Evolutionary conservation across 2,329 filamentous ascomycete species (phyloP), one percentile per base, ranked within the genome.

Genomic region (Tolypocladium ovalisporum): DNA sequence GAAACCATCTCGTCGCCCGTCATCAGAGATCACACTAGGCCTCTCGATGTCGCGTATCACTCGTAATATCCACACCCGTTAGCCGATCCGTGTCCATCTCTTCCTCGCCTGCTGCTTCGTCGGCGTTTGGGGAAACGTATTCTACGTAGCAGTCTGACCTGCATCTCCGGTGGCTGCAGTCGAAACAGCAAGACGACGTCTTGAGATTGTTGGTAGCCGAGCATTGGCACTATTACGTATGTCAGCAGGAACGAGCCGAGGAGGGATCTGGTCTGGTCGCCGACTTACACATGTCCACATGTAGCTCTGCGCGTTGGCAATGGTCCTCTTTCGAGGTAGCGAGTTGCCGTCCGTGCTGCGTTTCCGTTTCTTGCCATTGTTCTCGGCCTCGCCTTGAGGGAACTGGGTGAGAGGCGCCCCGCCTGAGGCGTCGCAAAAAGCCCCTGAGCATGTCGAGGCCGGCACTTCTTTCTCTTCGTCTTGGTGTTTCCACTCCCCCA

Each of bases 401-500:
- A 36, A 5, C 2, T 4, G 32, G 19, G n/a, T 53, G 24, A 13
- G 37, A 17, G 36, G 7, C 54, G 29, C 60, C 63, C 10, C 60
- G 59, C 9, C 42, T 54, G 49, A 37, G 29, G 63, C 64, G 34
- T 60, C 56, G 15, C 59, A 58, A 6, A 57, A 54, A 36, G 37
- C 35, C 22, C 27, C 35, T 22, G 47, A 15, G 29, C 47, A 2
- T 19, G 27, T 19, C 29, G 47, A 22, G 2, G 29, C 12, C 19
- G 15, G n/a, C 13, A 4, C 37, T 19, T 19, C 17, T 10, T 56
- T 6, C 24, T 57, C 54, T 29, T 63, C 61, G 13, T 75, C 73
- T 15, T 74, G 62, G 24, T 72, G 65, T 58, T 70, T 69, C 87
- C 87, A 89, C 12, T 85, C 75, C 19, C 69, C 68, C 24, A 87